Evolutionary conservation across 768 basidiomycete species (phyloP).

Genomic region (Hericium erinaceus): DNA sequence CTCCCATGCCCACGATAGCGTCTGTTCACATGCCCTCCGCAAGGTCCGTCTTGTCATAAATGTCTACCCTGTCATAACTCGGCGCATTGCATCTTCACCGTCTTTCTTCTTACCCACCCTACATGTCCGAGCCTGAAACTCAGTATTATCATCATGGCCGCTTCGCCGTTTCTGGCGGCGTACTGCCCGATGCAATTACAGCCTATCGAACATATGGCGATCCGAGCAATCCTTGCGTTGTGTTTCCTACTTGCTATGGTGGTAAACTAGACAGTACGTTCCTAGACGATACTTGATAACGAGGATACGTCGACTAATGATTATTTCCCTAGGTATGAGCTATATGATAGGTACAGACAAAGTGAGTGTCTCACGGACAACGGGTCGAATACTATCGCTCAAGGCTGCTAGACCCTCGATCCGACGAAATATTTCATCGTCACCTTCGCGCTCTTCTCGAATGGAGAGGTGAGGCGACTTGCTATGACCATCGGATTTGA

Average conservation of each 20-base stretch:
- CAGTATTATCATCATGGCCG: constrained; percentile 47
- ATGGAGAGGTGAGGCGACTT: constrained; percentile 38
- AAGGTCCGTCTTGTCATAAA: too few species aligned
- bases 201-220: constrained; percentile 49
- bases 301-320: too few species aligned
- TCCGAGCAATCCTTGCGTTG: constrained; percentile 42
- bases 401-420: constrained; percentile 33
- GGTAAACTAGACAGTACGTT: constrained; percentile 41
- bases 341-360: constrained; percentile 43
- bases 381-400: neutral
- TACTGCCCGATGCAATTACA: constrained; percentile 46
- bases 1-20: too few species aligned
- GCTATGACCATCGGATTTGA: neutral
- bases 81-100: too few species aligned
- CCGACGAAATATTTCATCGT: constrained; percentile 44
- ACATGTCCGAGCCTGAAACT: constrained; percentile 14
- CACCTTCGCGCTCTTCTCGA: constrained; percentile 48
- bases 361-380: constrained; percentile 19
- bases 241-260: constrained; percentile 50
- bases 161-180: constrained; percentile 41
- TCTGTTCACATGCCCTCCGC: too few species aligned
- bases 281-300: neutral
- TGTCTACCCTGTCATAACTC: too few species aligned
- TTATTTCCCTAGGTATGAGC: constrained; percentile 28
- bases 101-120: too few species aligned